Evolutionary conservation across 2,329 filamentous ascomycete genomes (phyloP).

Genomic region (Ophiostoma novo-ulmi): DNA sequence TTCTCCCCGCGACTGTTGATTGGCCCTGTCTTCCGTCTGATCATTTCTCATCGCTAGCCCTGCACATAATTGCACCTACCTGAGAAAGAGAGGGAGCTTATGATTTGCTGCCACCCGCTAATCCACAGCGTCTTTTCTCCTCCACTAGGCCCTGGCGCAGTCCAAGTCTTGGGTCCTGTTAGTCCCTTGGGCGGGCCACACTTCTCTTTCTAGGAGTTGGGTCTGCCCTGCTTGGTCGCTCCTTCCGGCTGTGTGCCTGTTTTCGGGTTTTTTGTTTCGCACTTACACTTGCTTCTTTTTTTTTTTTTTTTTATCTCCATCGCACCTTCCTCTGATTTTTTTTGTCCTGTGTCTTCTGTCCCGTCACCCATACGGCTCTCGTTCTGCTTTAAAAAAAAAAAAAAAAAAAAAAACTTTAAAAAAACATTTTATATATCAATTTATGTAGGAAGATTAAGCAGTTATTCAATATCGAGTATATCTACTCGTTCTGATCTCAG

Average conservation of each 20-base stretch:
- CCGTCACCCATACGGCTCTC: not conserved
- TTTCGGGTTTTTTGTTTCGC: not conserved
- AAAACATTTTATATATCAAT: not conserved
- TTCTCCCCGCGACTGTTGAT: slow-evolving; percentile 5
- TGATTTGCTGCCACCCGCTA: not conserved
- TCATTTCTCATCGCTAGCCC: slow-evolving; percentile 6
- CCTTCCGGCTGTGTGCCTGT: not conserved
- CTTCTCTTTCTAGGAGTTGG: not conserved
- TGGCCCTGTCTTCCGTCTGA: not conserved
- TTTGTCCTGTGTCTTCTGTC: not conserved
- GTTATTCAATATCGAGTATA: too few species aligned
- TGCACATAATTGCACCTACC: not conserved
- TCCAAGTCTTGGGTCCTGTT: slow-evolving; percentile 11
- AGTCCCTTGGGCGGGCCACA: not conserved
- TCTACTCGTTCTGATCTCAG: not conserved
- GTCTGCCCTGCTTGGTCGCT: slow-evolving; percentile 5
- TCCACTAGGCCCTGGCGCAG: slow-evolving; percentile 11
- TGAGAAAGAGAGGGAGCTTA: too few species aligned
- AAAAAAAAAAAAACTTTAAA: not conserved
- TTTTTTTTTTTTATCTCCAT: not conserved
- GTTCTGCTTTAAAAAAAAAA: not conserved
- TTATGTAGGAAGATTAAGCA: not conserved
- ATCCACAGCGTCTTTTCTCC: not conserved
- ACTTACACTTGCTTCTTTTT: not conserved
- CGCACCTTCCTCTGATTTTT: not conserved